These are phyloP conservation scores for Eurotiales sp. DNA, from an alignment of 2,329 filamentous ascomycete species.

Conservation along the genomic window DNA sequence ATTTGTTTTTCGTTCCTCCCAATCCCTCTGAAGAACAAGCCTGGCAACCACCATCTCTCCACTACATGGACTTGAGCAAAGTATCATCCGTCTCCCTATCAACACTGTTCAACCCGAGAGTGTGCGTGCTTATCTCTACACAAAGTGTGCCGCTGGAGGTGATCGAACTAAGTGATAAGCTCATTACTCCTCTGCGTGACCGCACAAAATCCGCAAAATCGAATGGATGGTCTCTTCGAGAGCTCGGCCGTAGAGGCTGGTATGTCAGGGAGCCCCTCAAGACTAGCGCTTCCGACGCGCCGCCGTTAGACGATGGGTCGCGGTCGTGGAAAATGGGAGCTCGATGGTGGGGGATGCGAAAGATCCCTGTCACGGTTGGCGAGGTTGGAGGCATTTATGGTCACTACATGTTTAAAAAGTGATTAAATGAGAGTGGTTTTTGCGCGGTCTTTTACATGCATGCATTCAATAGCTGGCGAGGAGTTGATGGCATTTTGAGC, in stretches of 20 bases:
- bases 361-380: slow-evolving; percentile 53
- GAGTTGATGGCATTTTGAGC: slow-evolving; percentile 14
- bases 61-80: slow-evolving; percentile 74
- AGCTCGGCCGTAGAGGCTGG: slow-evolving; percentile 66
- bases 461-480: slow-evolving; percentile 1
- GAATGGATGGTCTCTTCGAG: slow-evolving; percentile 68
- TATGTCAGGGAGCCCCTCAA: slow-evolving; percentile 50
- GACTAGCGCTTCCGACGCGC: slow-evolving; percentile 23
- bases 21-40: slow-evolving; percentile 30
- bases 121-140: slow-evolving; percentile 55
- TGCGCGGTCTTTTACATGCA: slow-evolving; percentile 16
- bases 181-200: slow-evolving; percentile 62
- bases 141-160: slow-evolving; percentile 68
- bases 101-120: slow-evolving; percentile 55
- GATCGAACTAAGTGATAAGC: slow-evolving; percentile 68
- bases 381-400: slow-evolving; percentile 58
- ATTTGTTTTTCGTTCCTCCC: slow-evolving; percentile 53
- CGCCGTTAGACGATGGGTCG: slow-evolving; percentile 51
- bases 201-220: slow-evolving; percentile 51
- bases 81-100: slow-evolving; percentile 56
- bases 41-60: slow-evolving; percentile 59
- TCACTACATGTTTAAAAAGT: slow-evolving; percentile 58
- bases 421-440: slow-evolving; percentile 23
- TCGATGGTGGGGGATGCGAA: slow-evolving; percentile 79
- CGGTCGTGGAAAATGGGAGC: slow-evolving; percentile 81